Conservation (phyloP, 2,329 filamentous ascomycete species). For the Cercospora sp. region DNA sequence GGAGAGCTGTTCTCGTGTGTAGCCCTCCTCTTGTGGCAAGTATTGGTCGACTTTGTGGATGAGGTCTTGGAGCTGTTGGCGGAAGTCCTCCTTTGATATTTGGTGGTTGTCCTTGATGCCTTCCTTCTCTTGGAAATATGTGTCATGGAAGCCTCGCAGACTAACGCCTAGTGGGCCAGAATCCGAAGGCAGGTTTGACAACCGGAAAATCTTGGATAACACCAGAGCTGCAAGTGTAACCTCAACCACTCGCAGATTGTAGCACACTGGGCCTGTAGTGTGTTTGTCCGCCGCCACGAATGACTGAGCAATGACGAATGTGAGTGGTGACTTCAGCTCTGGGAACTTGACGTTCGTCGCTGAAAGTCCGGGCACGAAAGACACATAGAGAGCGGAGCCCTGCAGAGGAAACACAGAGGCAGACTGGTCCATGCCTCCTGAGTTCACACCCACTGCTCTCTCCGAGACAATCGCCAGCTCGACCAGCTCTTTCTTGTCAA, state of each 20-base stretch:
- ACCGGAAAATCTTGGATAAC: constrained; percentile 58
- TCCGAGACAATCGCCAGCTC: constrained; percentile 95
- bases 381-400: constrained; percentile 84
- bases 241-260: constrained; percentile 95
- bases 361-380: constrained; percentile 76
- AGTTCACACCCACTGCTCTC: constrained; percentile 91
- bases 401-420: constrained; percentile 90
- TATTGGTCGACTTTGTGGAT: constrained; percentile 68
- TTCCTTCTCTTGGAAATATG: constrained; percentile 65
- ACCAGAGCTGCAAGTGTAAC: constrained; percentile 81
- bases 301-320: constrained; percentile 90
- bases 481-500: constrained; percentile 89
- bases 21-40: constrained; percentile 77
- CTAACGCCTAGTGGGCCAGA: constrained; percentile 79
- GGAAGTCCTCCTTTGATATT: constrained; percentile 47
- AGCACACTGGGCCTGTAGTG: constrained; percentile 87
- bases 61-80: constrained; percentile 70
- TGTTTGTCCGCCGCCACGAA: constrained; percentile 95
- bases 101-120: constrained; percentile 51
- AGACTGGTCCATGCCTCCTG: constrained; percentile 96
- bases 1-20: constrained; percentile 83
- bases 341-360: constrained; percentile 81
- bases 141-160: constrained; percentile 82
- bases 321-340: constrained; percentile 75
- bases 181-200: constrained; percentile 70